phyloP scores from a whole-genome alignment of 352 stramenopile species.

The Pythium rhizo-oryzae region DNA sequence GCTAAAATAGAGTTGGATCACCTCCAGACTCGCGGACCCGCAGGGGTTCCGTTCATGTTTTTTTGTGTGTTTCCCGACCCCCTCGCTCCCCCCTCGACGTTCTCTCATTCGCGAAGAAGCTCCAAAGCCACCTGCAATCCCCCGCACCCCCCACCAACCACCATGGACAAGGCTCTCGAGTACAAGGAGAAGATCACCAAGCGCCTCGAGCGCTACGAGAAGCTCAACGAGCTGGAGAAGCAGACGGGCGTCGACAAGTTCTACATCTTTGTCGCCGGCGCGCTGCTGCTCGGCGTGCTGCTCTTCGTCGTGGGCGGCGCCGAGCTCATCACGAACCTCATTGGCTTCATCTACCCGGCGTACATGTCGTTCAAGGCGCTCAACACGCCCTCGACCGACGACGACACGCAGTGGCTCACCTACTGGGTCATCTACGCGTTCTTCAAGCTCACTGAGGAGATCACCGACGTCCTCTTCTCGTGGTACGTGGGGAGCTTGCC shows the following conservation, averaged over 20 bases:
- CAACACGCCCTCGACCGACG: constrained; percentile 62
- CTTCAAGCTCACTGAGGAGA: constrained; percentile 95
- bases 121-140: not conserved
- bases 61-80: constrained; percentile 16
- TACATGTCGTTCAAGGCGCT: constrained; percentile 92
- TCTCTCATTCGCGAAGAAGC: constrained; percentile 25
- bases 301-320: constrained; percentile 82
- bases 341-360: constrained; percentile 88
- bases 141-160: constrained; percentile 8
- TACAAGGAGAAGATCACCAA: constrained; percentile 86
- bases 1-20: constrained; percentile 22
- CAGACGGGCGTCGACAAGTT: constrained; percentile 89
- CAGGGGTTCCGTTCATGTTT: constrained; percentile 11
- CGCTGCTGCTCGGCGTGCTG: constrained; percentile 56
- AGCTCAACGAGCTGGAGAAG: constrained; percentile 85
- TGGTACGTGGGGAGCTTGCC: constrained; percentile 45
- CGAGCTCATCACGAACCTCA: constrained; percentile 77
- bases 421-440: constrained; percentile 97
- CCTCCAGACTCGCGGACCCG: constrained; percentile 2
- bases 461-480: constrained; percentile 81
- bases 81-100: constrained; percentile 1
- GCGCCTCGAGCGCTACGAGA: constrained; percentile 82
- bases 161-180: constrained; percentile 82
- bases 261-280: constrained; percentile 70
- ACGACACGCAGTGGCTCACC: constrained; percentile 90